Conservation (phyloP, 2,329 filamentous ascomycete genomes). For the Aschersonia sp. region DNA sequence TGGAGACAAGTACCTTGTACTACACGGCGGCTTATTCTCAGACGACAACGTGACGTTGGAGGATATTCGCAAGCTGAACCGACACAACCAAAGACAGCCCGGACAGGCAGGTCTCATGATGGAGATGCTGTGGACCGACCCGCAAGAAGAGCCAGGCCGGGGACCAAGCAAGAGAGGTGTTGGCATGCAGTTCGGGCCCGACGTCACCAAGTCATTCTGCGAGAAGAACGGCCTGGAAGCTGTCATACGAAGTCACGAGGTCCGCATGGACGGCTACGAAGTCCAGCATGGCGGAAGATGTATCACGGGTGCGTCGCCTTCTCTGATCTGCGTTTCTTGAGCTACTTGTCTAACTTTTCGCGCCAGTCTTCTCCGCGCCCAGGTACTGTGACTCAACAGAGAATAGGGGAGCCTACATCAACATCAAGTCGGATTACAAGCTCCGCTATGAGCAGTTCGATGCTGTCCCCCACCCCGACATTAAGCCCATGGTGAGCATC, state of each 20-base stretch:
- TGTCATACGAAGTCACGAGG: slow-evolving; percentile 93
- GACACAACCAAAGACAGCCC: slow-evolving; percentile 82
- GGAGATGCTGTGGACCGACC: slow-evolving; percentile 99
- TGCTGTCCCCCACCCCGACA: slow-evolving; percentile 87
- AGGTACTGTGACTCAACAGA: slow-evolving; percentile 97
- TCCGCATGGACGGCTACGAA: slow-evolving; percentile 98
- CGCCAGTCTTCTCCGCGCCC: slow-evolving; percentile 80
- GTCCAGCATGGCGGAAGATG: slow-evolving; percentile 91
- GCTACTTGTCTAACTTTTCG: slow-evolving; percentile 10
- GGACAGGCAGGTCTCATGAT: slow-evolving; percentile 96
- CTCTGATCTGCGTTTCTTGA: background rate
- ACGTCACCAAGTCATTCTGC: slow-evolving; percentile 92
- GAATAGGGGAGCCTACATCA: slow-evolving; percentile 98
- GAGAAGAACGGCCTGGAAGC: slow-evolving; percentile 90
- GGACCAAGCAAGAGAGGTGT: slow-evolving; percentile 95
- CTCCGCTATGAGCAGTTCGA: slow-evolving; percentile 88
- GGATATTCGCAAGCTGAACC: slow-evolving; percentile 83
- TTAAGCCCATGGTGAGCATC: slow-evolving; percentile 66
- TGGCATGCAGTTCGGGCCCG: slow-evolving; percentile 90
- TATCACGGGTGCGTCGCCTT: slow-evolving; percentile 57
- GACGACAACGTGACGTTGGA: slow-evolving; percentile 85
- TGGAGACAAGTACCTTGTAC: slow-evolving; percentile 76
- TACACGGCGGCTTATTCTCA: slow-evolving; percentile 92
- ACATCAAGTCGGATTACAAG: slow-evolving; percentile 83
- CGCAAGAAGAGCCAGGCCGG: slow-evolving; percentile 70